Evolutionary conservation across 2,329 filamentous ascomycete species (phyloP).

Genomic region (Whalleya microplaca): DNA sequence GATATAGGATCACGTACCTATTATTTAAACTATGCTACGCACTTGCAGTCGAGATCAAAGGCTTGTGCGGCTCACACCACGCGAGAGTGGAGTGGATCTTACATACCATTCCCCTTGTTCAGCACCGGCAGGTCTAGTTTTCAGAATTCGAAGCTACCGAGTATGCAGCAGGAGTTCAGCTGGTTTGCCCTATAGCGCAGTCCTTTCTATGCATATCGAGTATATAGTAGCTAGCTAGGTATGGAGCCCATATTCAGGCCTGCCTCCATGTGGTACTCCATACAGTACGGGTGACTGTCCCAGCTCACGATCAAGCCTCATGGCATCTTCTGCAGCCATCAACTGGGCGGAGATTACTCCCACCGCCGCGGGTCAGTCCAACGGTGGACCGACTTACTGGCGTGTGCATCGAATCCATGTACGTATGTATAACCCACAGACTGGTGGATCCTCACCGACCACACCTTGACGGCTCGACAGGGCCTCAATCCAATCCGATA

Average conservation of each 20-base stretch:
- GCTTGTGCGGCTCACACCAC: slow-evolving; percentile 12
- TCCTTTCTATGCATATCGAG: not conserved
- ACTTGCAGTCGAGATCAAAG: slow-evolving; percentile 9
- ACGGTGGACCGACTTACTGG: slow-evolving; percentile 20
- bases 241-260: not conserved
- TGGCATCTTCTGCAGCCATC: slow-evolving; percentile 23
- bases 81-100: not conserved
- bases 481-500: slow-evolving; percentile 11
- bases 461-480: slow-evolving; percentile 19
- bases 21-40: slow-evolving; percentile 1
- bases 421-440: slow-evolving; percentile 13
- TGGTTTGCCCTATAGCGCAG: too few species aligned
- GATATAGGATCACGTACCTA: not conserved
- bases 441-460: slow-evolving; percentile 22
- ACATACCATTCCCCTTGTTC: not conserved
- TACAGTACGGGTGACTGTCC: slow-evolving; percentile 35
- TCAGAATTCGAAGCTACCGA: too few species aligned
- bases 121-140: not conserved
- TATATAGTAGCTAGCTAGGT: not conserved
- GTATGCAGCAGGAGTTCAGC: too few species aligned
- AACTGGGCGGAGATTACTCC: slow-evolving; percentile 37
- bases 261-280: slow-evolving; percentile 16
- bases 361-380: slow-evolving; percentile 43
- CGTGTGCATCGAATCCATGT: slow-evolving; percentile 21
- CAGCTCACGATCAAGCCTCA: slow-evolving; percentile 26